Percentiles rank a stretch among this genome's conserved stretches.
These are phyloP conservation scores for Lactarius psammicola DNA, from an alignment of 768 basidiomycete genomes.

Conservation along the genomic window DNA sequence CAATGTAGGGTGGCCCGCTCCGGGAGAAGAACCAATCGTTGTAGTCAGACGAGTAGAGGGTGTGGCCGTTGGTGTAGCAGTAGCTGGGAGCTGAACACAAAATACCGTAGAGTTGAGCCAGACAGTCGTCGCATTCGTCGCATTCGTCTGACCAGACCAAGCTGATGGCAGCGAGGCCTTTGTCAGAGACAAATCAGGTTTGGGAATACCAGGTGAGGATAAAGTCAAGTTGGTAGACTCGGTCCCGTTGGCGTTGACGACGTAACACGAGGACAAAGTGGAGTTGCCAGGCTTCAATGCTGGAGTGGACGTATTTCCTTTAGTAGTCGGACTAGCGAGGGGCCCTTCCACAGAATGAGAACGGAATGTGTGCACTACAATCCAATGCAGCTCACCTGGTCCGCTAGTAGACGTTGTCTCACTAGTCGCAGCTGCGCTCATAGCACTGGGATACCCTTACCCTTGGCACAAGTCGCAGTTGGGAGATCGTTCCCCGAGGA, in stretches of 20 bases:
- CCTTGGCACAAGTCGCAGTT: slow-evolving; percentile 1
- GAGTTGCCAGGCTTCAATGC: neutral
- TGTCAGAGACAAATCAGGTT: neutral
- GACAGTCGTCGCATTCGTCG: neutral
- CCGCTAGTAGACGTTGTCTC: neutral
- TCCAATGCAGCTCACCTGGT: slow-evolving; percentile 7
- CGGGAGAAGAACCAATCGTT: neutral
- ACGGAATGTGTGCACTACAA: neutral
- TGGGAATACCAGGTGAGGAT: neutral
- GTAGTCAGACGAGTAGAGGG: neutral
- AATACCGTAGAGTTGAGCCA: neutral
- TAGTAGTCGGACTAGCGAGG: neutral
- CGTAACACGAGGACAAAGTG: neutral
- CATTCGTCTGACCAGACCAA: neutral
- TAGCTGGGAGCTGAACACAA: neutral
- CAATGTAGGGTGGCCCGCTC: neutral
- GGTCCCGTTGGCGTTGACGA: neutral
- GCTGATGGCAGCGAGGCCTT: neutral
- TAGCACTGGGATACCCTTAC: neutral
- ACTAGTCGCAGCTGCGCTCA: neutral
- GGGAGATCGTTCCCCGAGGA: slow-evolving; percentile 10
- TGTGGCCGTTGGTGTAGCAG: neutral
- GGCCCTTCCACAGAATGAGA: slow-evolving; percentile 1
- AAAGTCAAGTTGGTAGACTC: neutral
- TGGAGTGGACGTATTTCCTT: neutral